These are phyloP conservation scores for Blastomyces gilchristii DNA, from an alignment of 2,329 filamentous ascomycete genomes.

Conservation along the genomic window DNA sequence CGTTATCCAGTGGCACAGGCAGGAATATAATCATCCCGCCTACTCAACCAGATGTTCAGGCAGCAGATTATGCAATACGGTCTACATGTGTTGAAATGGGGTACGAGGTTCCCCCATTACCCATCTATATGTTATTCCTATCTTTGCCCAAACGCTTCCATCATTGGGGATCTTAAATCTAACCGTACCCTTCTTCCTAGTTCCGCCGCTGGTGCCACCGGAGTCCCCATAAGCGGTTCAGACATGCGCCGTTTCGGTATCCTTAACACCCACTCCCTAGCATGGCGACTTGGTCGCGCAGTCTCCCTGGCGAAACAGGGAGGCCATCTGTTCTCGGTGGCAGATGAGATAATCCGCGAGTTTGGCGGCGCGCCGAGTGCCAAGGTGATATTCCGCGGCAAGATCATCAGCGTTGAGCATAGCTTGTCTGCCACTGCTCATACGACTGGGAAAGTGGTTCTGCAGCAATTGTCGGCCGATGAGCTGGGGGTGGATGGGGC, in stretches of 20 bases:
- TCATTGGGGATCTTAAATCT: neutral
- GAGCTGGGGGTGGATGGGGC: constrained; percentile 21
- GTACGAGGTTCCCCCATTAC: constrained; percentile 20
- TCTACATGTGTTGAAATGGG: constrained; percentile 35
- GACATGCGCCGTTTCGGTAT: constrained; percentile 29
- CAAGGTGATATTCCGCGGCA: constrained; percentile 51
- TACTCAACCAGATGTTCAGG: constrained; percentile 1
- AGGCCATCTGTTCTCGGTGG: constrained; percentile 45
- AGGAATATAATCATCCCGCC: constrained; percentile 14
- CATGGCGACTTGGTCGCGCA: constrained; percentile 48
- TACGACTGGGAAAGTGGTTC: constrained; percentile 45
- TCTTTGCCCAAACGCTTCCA: neutral
- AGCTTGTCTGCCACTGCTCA: constrained; percentile 39
- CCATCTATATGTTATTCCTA: neutral
- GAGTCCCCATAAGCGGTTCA: constrained; percentile 29
- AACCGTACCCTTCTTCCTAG: constrained; percentile 30
- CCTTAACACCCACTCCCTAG: constrained; percentile 33
- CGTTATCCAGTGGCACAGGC: constrained; percentile 6
- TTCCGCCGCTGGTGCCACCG: constrained; percentile 31
- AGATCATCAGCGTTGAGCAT: constrained; percentile 51
- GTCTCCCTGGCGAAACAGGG: constrained; percentile 42
- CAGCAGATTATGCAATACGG: constrained; percentile 31
- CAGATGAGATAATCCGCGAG: constrained; percentile 49
- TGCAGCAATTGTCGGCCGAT: constrained; percentile 39
- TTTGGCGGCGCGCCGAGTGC: constrained; percentile 45